Evolutionary conservation across 345 rosid genomes (phyloP).

Genomic region (Excoecaria cochinchinensis): DNA sequence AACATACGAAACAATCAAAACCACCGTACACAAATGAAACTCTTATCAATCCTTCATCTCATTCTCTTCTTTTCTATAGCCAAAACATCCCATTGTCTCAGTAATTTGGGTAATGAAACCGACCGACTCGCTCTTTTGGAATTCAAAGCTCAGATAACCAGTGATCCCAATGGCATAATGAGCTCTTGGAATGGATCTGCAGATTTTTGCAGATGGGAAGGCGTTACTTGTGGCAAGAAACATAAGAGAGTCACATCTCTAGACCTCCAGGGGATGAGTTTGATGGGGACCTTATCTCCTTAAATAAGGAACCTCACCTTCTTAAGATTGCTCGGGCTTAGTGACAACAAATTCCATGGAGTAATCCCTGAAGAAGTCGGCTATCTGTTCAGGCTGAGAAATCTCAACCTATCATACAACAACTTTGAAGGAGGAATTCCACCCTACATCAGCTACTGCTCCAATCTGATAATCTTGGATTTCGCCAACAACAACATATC

Average conservation of each 20-base stretch:
- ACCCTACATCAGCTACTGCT: not conserved
- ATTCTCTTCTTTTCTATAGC: no score
- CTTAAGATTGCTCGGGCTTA: not conserved
- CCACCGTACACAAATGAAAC: no score
- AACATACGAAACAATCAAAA: no score
- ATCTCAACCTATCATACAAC: not conserved
- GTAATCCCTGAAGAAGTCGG: not conserved
- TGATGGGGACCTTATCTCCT: not conserved
- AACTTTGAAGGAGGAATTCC: not conserved
- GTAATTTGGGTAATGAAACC: not conserved
- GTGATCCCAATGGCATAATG: not conserved
- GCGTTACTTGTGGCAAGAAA: not conserved
- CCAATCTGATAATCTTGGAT: not conserved
- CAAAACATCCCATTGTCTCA: no score
- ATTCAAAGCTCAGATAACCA: not conserved
- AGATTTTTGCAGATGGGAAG: not conserved
- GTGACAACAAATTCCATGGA: not conserved
- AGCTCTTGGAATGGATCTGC: not conserved
- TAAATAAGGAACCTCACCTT: not conserved
- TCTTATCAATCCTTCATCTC: no score
- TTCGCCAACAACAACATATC: not conserved
- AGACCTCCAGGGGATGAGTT: not conserved
- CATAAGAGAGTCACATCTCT: slow-evolving; percentile 3
- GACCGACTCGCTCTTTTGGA: not conserved
- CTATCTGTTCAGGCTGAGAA: not conserved